Base-by-base conservation (phyloP, 2,329 filamentous ascomycete species). In the Zalaria sp. region DNA sequence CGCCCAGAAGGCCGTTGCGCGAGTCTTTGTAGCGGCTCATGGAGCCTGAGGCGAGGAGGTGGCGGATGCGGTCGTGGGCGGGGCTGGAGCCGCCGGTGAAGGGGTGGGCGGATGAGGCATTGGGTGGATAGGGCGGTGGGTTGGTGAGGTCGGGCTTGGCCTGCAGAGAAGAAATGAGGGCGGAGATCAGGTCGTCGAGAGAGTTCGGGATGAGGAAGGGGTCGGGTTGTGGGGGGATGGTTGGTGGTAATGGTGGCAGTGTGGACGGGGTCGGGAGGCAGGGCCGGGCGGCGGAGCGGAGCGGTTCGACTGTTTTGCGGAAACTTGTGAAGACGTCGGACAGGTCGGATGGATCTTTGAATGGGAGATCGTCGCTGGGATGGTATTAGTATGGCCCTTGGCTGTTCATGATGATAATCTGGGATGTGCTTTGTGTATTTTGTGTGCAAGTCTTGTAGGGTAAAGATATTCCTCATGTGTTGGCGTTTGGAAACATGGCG, bases 291-390 rank as follows among this genome's bases (percentile, higher is more conserved):
- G 72, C 73, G 34, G 75, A 66, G 35, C 79, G 72, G 2, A 88
- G 64, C 0, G 82, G 82, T 48, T 87, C 83, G 41, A 84, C 72
- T 2, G 69, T 72, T 58, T 86, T 87, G 5, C 81, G 73, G 51
- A 81, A 89, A 0, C 72, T 72, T 0, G 83, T 87, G 55, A 86
- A 89, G 2, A 88, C 68, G 51, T 87, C 80, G 2, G 81, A 81
- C 1, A 87, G 66, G 2, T 83, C 72, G 28, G 68, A 54, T 0
- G 77, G 66, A 3, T 68, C 61, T 3, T 68, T 54, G 37, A 83
- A 67, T 0, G 75, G 71, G 0, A 82, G 57, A 52, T 89, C 82
- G 25, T 77, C 77, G 50, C 82, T 87, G 41, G 4, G 25, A 5
- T 7, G 2, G 18, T 18, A 18, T 18, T 18, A 18, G 18, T 18